phyloP scores from a whole-genome alignment of 768 basidiomycete genomes.

The Pleurotus ostreatus region DNA sequence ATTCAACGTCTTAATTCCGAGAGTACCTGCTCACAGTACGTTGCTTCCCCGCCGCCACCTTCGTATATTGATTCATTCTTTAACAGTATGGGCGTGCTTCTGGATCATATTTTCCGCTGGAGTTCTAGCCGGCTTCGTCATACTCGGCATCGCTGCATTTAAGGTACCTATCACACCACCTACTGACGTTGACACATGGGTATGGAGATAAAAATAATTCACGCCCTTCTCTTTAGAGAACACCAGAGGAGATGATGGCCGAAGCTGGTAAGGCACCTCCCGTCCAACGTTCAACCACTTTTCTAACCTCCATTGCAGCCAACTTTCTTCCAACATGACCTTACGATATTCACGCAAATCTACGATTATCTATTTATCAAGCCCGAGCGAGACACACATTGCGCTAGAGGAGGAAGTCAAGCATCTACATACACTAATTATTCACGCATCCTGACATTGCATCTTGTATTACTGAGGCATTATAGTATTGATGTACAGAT shows the following conservation, averaged over 20 bases:
- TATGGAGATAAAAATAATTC: slow-evolving; percentile 1
- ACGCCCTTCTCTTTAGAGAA: slow-evolving; percentile 29
- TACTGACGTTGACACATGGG: slow-evolving; percentile 6
- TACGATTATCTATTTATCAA: too few species aligned
- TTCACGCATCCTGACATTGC: too few species aligned
- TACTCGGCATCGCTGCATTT: slow-evolving; percentile 82
- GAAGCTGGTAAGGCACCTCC: slow-evolving; percentile 59
- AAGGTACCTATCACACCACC: slow-evolving; percentile 44
- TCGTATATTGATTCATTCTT: neutral
- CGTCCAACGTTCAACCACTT: neutral
- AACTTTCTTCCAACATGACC: slow-evolving; percentile 60
- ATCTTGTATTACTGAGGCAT: too few species aligned
- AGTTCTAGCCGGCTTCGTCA: slow-evolving; percentile 70
- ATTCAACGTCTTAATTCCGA: slow-evolving; percentile 71
- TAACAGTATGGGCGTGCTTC: slow-evolving; percentile 75
- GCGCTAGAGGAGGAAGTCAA: too few species aligned
- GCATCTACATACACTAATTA: neutral
- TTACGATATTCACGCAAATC: neutral
- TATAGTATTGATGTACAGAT: too few species aligned
- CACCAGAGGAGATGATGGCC: slow-evolving; percentile 55
- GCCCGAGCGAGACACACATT: too few species aligned
- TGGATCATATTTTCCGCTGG: slow-evolving; percentile 82
- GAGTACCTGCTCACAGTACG: slow-evolving; percentile 69
- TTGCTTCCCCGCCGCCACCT: slow-evolving; percentile 4
- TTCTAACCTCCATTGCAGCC: slow-evolving; percentile 29